Conservation (phyloP, 169 alveolate genomes). For the Babesia ovis region DNA sequence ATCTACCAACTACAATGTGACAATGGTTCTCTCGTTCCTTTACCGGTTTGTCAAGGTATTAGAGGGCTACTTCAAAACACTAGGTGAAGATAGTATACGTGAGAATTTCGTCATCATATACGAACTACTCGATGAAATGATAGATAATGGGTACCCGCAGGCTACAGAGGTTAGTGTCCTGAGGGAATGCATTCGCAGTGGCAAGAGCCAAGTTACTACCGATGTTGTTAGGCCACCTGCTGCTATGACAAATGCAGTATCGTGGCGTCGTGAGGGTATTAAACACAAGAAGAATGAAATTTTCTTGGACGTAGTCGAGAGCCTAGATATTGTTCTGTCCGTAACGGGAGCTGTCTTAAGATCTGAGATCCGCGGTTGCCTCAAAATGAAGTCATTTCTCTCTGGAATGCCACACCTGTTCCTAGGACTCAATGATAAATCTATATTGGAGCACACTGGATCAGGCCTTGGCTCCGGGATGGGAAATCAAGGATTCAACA, state of each 20-base stretch:
- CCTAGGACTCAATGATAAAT: slow-evolving; percentile 96
- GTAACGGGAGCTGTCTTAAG: slow-evolving; percentile 90
- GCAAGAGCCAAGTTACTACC: slow-evolving; percentile 80
- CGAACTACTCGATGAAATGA: slow-evolving; percentile 98
- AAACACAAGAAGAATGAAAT: slow-evolving; percentile 97
- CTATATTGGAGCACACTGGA: slow-evolving; percentile 76
- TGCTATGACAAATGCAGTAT: slow-evolving; percentile 93
- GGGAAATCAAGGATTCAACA: not conserved
- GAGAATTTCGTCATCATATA: slow-evolving; percentile 98
- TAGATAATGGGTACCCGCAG: slow-evolving; percentile 99
- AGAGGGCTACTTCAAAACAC: slow-evolving; percentile 93
- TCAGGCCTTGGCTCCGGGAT: slow-evolving; percentile 13
- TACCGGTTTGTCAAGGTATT: slow-evolving; percentile 82
- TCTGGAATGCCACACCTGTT: slow-evolving; percentile 99
- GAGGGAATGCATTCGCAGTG: slow-evolving; percentile 83
- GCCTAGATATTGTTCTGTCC: slow-evolving; percentile 88
- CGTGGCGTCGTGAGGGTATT: slow-evolving; percentile 96
- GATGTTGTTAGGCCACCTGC: slow-evolving; percentile 86
- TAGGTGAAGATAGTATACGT: slow-evolving; percentile 97
- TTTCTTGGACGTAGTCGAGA: slow-evolving; percentile 98
- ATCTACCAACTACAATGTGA: slow-evolving; percentile 74
- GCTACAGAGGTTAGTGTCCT: slow-evolving; percentile 84
- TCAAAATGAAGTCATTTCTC: slow-evolving; percentile 94
- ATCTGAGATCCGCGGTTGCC: slow-evolving; percentile 95
- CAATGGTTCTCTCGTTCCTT: slow-evolving; percentile 71